Evolutionary conservation across 768 basidiomycete genomes (phyloP).

Genomic region (Lactarius evosmus): DNA sequence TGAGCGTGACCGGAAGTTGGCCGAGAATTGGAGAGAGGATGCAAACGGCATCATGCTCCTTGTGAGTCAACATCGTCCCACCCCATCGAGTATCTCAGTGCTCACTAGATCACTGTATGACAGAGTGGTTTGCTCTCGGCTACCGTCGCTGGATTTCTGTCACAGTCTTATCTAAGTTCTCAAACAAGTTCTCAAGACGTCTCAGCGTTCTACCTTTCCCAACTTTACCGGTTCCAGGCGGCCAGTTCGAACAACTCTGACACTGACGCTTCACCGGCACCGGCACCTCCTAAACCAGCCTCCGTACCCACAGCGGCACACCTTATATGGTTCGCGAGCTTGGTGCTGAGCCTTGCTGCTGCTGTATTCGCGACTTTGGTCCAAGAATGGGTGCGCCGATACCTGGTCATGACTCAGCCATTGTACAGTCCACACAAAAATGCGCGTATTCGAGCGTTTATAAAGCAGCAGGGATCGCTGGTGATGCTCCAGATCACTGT

Average conservation of each 20-base stretch:
- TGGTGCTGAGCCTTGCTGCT: neutral
- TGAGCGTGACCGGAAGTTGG: conserved; percentile 10
- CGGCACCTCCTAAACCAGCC: neutral
- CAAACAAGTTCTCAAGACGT: conserved; percentile 10
- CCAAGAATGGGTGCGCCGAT: conserved; percentile 4
- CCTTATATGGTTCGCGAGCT: neutral
- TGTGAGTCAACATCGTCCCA: neutral
- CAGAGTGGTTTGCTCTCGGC: conserved; percentile 16
- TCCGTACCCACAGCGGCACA: neutral
- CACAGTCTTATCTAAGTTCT: conserved; percentile 1
- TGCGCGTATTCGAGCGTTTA: neutral
- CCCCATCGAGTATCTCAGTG: neutral
- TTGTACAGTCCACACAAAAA: neutral
- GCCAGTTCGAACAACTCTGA: neutral
- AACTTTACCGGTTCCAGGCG: conserved; percentile 4
- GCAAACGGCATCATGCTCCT: conserved; percentile 11
- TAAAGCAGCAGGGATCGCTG: neutral
- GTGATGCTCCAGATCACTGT: conserved; percentile 1
- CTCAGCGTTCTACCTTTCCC: conserved; percentile 10
- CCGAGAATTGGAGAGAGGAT: conserved; percentile 9
- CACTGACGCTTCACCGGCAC: too few relatives aligned
- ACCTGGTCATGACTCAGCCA: neutral
- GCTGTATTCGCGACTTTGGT: neutral
- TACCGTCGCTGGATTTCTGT: conserved; percentile 5
- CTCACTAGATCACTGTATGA: neutral